phyloP scores from a whole-genome alignment of 306 rosid genomes.

The Vicia sativa region DNA sequence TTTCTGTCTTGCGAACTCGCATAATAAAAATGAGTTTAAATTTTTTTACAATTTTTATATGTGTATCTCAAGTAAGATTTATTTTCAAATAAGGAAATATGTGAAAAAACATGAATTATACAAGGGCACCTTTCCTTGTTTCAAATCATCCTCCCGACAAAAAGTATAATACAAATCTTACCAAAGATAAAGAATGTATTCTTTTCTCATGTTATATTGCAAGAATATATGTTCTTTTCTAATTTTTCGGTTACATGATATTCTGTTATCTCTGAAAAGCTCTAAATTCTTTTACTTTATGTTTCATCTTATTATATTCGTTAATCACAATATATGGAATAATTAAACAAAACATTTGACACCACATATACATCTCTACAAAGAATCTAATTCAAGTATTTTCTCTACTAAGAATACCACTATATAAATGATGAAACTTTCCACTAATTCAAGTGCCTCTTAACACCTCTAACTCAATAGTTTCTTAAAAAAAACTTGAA shows the following conservation, averaged over 20 bases:
- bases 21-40: too few relatives aligned
- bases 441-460: constrained; percentile 9
- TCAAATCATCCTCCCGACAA: background rate
- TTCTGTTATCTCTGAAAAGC: background rate
- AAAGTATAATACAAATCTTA: background rate
- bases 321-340: background rate
- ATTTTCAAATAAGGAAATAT: too few relatives aligned
- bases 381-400: constrained; percentile 15
- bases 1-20: too few relatives aligned
- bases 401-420: background rate
- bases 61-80: too few relatives aligned
- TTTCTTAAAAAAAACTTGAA: constrained; percentile 25
- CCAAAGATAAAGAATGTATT: background rate
- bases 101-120: too few relatives aligned
- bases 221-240: constrained; percentile 22
- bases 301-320: constrained; percentile 3
- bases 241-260: background rate
- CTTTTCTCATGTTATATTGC: constrained; percentile 3
- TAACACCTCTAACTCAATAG: constrained; percentile 10
- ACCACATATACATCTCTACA: background rate
- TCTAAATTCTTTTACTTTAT: background rate
- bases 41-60: too few relatives aligned
- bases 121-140: background rate
- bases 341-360: background rate
- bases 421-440: constrained; percentile 45